These are phyloP conservation scores for Picea glauca DNA, from an alignment of 75 land plant species.

Conservation along the genomic window DNA sequence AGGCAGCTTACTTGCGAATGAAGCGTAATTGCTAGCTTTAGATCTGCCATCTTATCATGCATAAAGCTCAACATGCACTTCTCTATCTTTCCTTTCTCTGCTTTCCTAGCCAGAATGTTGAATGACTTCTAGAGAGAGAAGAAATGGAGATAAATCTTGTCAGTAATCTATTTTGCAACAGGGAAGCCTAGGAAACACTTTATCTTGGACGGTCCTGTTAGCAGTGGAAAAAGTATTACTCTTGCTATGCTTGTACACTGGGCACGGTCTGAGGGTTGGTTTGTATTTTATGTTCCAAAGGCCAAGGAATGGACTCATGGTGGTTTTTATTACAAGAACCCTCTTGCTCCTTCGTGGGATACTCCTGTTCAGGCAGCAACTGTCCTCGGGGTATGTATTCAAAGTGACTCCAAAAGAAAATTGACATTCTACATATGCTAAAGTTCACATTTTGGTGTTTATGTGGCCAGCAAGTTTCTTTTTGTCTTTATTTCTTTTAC, in stretches of 20 bases:
- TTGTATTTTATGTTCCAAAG: conserved; percentile 86
- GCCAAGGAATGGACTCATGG: conserved; percentile 86
- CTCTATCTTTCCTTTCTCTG: neutral
- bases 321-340: conserved; percentile 74
- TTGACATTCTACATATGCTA: no score
- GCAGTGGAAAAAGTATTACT: conserved; percentile 92
- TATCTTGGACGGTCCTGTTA: conserved; percentile 83
- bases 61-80: neutral
- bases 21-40: neutral
- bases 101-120: neutral
- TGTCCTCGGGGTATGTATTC: conserved; percentile 59
- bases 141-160: neutral
- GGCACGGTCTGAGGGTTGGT: conserved; percentile 94
- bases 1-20: neutral
- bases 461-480: no score
- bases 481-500: no score
- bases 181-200: conserved; percentile 44
- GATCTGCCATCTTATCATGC: neutral
- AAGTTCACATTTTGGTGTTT: no score
- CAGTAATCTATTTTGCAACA: conserved; percentile 1
- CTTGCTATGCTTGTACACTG: conserved; percentile 96
- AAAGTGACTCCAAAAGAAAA: no score
- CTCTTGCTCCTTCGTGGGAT: conserved; percentile 69
- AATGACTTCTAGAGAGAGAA: neutral
- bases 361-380: conserved; percentile 82